Evolutionary conservation across 768 basidiomycete genomes (phyloP).

Genomic region (Tylopilus rubrobrunneus): DNA sequence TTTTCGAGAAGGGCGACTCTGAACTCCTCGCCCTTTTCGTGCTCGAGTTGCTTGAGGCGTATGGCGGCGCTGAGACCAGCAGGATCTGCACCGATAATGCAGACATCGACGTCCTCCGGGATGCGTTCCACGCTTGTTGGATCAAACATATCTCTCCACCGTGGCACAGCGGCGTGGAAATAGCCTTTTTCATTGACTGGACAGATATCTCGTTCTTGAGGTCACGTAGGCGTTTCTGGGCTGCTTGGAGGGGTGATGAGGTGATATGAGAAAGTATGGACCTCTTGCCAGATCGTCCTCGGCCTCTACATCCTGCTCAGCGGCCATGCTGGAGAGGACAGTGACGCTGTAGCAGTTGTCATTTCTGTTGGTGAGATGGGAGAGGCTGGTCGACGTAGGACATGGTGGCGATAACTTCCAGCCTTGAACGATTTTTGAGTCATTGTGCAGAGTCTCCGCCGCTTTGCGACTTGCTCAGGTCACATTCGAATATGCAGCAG

Average conservation of each 20-base stretch:
- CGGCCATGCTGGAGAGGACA: conserved; percentile 94
- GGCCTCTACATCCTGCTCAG: conserved; percentile 97
- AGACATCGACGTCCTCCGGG: conserved; percentile 93
- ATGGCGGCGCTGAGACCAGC: conserved; percentile 95
- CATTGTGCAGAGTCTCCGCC: no score
- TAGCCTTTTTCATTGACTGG: conserved; percentile 99
- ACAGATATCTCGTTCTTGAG: conserved; percentile 96
- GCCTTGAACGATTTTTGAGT: no score
- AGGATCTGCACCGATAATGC: conserved; percentile 94
- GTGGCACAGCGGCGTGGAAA: conserved; percentile 15
- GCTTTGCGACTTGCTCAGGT: no score
- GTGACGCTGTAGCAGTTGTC: conserved; percentile 96
- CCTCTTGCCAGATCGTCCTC: conserved; percentile 96
- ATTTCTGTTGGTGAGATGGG: conserved; percentile 74
- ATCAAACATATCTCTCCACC: conserved; percentile 41
- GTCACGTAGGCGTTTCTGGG: conserved; percentile 95
- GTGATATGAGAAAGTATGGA: conserved; percentile 33
- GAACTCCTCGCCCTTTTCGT: conserved; percentile 47
- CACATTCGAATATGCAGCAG: no score
- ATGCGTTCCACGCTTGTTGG: conserved; percentile 68
- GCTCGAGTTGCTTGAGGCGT: conserved; percentile 84
- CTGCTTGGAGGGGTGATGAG: conserved; percentile 35
- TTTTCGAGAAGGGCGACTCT: conserved; percentile 95
- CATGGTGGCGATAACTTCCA: conserved; percentile 40
- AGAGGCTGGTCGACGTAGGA: conserved; percentile 55